Percentiles rank a stretch among this genome's conserved stretches.
phyloP scores from a whole-genome alignment of 352 stramenopile genomes.

The Globisporangium acanthophoron region DNA sequence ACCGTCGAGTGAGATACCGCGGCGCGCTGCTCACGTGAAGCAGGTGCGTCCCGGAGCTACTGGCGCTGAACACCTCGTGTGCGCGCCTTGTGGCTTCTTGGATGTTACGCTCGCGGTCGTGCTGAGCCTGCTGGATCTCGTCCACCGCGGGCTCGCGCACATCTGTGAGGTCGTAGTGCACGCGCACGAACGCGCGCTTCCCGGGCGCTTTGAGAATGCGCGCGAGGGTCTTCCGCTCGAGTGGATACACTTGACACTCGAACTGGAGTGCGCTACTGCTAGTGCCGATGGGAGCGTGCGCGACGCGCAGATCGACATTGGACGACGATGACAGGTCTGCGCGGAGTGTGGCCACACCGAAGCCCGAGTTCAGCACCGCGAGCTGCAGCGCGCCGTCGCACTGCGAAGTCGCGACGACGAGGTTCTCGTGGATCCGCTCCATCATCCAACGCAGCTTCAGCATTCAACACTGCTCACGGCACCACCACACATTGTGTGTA shows the following conservation, averaged over 20 bases:
- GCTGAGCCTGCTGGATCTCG: conserved; percentile 4
- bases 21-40: conserved; percentile 1
- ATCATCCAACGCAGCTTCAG: not conserved
- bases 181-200: conserved; percentile 39
- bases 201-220: conserved; percentile 18
- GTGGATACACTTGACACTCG: conserved; percentile 23
- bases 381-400: conserved; percentile 34
- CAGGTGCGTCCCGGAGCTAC: conserved; percentile 6
- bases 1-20: conserved; percentile 6
- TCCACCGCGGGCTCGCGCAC: not conserved
- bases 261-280: conserved; percentile 12
- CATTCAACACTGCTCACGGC: no score
- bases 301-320: conserved; percentile 28
- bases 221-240: conserved; percentile 30
- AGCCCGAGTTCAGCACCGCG: conserved; percentile 32
- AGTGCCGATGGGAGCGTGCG: conserved; percentile 1
- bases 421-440: conserved; percentile 22
- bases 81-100: not conserved
- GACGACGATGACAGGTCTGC: conserved; percentile 38
- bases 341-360: conserved; percentile 28
- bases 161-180: conserved; percentile 22
- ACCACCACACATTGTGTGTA: no score
- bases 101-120: not conserved
- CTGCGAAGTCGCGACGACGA: conserved; percentile 26
- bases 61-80: conserved; percentile 1